Conservation (phyloP, 1,284 basidiomycete genomes). For the Athelia psychrophila region DNA sequence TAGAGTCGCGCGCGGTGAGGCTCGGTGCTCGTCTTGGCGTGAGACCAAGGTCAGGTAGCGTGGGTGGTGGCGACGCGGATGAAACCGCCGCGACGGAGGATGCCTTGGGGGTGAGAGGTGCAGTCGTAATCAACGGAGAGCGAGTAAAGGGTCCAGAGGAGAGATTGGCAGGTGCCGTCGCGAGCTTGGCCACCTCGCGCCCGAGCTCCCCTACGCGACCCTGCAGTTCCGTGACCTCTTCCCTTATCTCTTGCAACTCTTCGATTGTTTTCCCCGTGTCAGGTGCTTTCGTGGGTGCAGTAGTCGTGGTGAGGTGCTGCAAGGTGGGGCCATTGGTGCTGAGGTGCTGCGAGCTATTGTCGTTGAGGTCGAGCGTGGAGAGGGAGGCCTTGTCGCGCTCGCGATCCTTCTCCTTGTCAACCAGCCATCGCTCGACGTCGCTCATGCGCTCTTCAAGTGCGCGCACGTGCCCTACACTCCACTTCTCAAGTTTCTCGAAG, state of each 20-base stretch:
- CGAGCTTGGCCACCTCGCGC: conserved; percentile 72
- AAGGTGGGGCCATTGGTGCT: background rate
- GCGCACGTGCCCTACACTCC: conserved; percentile 79
- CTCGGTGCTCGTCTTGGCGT: conserved; percentile 24
- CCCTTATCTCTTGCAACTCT: conserved; percentile 53
- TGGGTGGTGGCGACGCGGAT: background rate
- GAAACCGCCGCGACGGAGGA: conserved; percentile 1
- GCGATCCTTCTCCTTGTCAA: conserved; percentile 66
- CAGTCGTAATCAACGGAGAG: conserved; percentile 38
- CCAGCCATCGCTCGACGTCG: conserved; percentile 79
- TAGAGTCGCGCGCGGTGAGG: conserved; percentile 52
- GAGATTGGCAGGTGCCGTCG: conserved; percentile 52
- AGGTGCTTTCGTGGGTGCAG: background rate
- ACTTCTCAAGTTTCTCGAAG: conserved; percentile 84
- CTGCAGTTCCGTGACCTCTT: conserved; percentile 68
- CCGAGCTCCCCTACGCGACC: conserved; percentile 70
- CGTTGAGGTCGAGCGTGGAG: conserved; percentile 9
- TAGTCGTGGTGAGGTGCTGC: background rate
- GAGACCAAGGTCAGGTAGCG: background rate
- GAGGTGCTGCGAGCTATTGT: conserved; percentile 8
- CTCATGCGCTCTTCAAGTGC: conserved; percentile 82
- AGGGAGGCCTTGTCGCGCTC: conserved; percentile 27
- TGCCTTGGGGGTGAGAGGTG: conserved; percentile 14
- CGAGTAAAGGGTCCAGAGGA: conserved; percentile 49
- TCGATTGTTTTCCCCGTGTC: conserved; percentile 23